Evolutionary conservation across 164 flowering plant genomes (phyloP).

Genomic region (Houttuynia cordata): DNA sequence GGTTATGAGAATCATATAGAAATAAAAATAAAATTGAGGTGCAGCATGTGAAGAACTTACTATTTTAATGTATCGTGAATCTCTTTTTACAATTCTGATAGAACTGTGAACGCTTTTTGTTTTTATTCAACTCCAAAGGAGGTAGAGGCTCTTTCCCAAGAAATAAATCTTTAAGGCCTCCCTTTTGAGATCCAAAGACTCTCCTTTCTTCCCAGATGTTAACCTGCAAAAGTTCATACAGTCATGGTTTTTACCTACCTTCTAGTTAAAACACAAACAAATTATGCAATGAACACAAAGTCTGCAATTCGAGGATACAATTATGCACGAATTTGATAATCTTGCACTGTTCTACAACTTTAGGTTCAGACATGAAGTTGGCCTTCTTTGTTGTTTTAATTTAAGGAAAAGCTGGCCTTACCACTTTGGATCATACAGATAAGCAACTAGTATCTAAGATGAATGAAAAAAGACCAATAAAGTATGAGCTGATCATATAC

Average conservation of each 20-base stretch:
- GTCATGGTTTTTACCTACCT: not conserved
- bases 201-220: constrained; percentile 89
- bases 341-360: too few species aligned
- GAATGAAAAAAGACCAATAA: not conserved
- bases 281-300: too few species aligned
- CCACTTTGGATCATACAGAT: too few species aligned
- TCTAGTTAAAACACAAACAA: too few species aligned
- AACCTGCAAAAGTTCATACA: constrained; percentile 29
- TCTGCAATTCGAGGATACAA: not conserved
- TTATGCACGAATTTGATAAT: too few species aligned
- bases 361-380: too few species aligned
- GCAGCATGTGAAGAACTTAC: constrained; percentile 26
- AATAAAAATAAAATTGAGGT: not conserved
- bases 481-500: constrained; percentile 21
- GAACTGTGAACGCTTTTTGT: constrained; percentile 72
- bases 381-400: too few species aligned
- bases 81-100: constrained; percentile 60
- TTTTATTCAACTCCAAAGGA: constrained; percentile 64
- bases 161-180: constrained; percentile 63
- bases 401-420: too few species aligned
- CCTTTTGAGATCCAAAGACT: constrained; percentile 78
- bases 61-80: constrained; percentile 77
- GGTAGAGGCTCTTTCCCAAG: constrained; percentile 65
- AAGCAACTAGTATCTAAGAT: too few species aligned
- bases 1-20: not conserved